These are phyloP conservation scores for Ophiostoma quercus DNA, from an alignment of 2,329 filamentous ascomycete species.

Conservation along the genomic window DNA sequence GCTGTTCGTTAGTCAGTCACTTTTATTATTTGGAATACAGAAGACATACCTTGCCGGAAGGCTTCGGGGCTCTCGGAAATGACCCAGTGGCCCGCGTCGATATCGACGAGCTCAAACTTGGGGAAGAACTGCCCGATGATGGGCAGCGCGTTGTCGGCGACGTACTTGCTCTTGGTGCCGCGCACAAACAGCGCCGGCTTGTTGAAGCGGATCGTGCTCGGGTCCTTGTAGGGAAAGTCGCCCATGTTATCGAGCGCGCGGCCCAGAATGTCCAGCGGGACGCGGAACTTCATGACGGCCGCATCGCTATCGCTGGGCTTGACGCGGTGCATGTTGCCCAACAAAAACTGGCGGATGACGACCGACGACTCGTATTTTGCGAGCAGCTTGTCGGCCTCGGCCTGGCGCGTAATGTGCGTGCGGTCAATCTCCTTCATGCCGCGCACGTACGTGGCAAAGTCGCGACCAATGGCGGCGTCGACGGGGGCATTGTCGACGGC, in stretches of 20 bases:
- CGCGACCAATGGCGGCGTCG: constrained; percentile 66
- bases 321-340: constrained; percentile 71
- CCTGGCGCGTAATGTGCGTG: constrained; percentile 60
- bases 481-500: constrained; percentile 90
- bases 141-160: constrained; percentile 75
- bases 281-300: constrained; percentile 62
- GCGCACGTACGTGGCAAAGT: constrained; percentile 74
- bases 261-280: constrained; percentile 69
- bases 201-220: constrained; percentile 61
- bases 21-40: background rate
- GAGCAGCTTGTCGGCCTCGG: constrained; percentile 76
- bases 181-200: constrained; percentile 78
- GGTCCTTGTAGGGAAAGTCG: constrained; percentile 80
- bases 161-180: constrained; percentile 70
- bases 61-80: constrained; percentile 81
- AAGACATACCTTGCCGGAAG: constrained; percentile 62
- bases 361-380: constrained; percentile 67
- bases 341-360: constrained; percentile 80
- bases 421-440: constrained; percentile 80
- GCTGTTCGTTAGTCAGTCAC: constrained; percentile 27
- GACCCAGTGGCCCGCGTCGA: constrained; percentile 81
- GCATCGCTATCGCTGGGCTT: constrained; percentile 27
- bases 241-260: constrained; percentile 68
- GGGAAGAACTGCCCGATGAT: constrained; percentile 79
- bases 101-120: constrained; percentile 63